Evolutionary conservation across 1,139 yeast species (phyloP).

Genomic region (Yamadazyma aaseri): DNA sequence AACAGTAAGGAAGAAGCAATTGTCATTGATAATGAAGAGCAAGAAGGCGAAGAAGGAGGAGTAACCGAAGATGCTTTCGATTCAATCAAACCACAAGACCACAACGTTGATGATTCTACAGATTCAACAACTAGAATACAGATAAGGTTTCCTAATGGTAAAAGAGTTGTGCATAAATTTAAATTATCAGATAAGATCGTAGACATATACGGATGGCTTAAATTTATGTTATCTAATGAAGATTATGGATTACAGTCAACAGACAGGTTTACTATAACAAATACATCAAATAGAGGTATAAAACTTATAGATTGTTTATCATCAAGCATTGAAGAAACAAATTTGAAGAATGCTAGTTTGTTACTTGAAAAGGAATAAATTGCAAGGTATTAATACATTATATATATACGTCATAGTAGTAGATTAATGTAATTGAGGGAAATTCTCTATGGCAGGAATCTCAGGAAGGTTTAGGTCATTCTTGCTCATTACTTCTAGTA

Average conservation of each 20-base stretch:
- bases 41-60: conserved; percentile 9
- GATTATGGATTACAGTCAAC: conserved; percentile 45
- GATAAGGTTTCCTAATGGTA: conserved; percentile 83
- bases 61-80: conserved; percentile 34
- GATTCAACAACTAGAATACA: conserved; percentile 75
- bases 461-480: conserved; percentile 5
- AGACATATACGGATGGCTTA: conserved; percentile 36
- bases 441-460: conserved; percentile 10
- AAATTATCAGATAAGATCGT: conserved; percentile 52
- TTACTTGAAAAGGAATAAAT: conserved; percentile 55
- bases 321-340: conserved; percentile 67
- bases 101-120: conserved; percentile 55
- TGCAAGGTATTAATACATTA: background rate
- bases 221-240: conserved; percentile 57
- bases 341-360: conserved; percentile 77
- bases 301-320: conserved; percentile 63
- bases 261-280: conserved; percentile 49
- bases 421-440: conserved; percentile 2
- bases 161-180: conserved; percentile 76
- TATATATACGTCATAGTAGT: background rate
- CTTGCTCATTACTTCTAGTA: conserved; percentile 5
- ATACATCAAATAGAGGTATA: conserved; percentile 62
- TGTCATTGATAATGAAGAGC: conserved; percentile 20
- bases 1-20: conserved; percentile 20
- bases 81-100: conserved; percentile 45